These are phyloP conservation scores for Entelexis paramagnoliae DNA, from an alignment of 1,139 yeast genomes.

Conservation along the genomic window DNA sequence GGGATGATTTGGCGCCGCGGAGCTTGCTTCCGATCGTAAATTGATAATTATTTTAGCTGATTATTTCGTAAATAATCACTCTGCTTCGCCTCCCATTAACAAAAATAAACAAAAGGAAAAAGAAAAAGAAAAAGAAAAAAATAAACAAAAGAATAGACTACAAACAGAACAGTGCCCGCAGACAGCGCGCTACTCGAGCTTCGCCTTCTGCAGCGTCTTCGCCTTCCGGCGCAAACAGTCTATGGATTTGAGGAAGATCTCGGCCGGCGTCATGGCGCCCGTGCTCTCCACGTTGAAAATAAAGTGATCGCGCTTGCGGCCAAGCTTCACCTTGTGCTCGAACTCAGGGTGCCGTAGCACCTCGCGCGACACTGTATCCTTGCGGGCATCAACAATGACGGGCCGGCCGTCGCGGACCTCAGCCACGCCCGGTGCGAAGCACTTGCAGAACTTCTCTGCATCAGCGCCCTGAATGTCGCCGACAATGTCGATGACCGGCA, in stretches of 20 bases:
- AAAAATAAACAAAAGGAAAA: neutral
- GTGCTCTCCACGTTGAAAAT: constrained; percentile 89
- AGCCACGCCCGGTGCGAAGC: constrained; percentile 90
- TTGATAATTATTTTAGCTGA: too few species aligned
- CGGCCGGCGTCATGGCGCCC: constrained; percentile 96
- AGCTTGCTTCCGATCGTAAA: too few species aligned
- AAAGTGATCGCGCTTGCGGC: constrained; percentile 84
- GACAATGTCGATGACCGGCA: constrained; percentile 79
- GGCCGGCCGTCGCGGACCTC: constrained; percentile 67
- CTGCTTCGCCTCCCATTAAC: neutral
- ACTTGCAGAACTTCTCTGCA: constrained; percentile 70
- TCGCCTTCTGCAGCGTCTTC: constrained; percentile 43
- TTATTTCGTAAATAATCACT: neutral
- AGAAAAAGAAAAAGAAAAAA: neutral
- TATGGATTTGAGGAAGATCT: constrained; percentile 82
- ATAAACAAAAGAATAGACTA: neutral
- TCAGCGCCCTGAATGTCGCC: constrained; percentile 66
- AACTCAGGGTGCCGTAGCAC: constrained; percentile 90
- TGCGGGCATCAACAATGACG: constrained; percentile 73
- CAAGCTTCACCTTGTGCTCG: constrained; percentile 76
- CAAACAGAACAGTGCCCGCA: too few species aligned
- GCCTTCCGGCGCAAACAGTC: constrained; percentile 80
- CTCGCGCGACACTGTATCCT: constrained; percentile 93
- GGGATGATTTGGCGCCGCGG: too few species aligned
- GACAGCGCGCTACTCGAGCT: constrained; percentile 23